Conservation (phyloP, 805 yeast species). For the Millerozyma miso region DNA sequence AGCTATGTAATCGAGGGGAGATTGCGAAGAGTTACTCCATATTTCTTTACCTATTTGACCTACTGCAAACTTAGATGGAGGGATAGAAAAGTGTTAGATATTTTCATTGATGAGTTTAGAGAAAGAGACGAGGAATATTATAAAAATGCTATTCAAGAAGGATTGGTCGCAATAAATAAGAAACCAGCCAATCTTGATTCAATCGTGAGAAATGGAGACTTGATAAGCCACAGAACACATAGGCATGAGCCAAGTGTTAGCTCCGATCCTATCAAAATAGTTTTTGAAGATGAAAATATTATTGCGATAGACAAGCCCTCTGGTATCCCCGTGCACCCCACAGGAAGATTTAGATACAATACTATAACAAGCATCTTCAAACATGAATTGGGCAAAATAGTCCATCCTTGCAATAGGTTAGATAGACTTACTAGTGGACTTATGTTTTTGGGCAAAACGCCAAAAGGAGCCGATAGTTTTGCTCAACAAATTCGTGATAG, state of each 20-base stretch:
- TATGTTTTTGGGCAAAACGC: slow-evolving; percentile 83
- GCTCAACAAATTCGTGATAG: slow-evolving; percentile 70
- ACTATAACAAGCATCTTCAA: slow-evolving; percentile 75
- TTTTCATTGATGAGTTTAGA: slow-evolving; percentile 81
- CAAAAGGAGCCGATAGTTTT: slow-evolving; percentile 73
- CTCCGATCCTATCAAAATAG: slow-evolving; percentile 55
- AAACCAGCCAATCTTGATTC: slow-evolving; percentile 61
- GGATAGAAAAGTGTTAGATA: slow-evolving; percentile 71
- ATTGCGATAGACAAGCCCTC: slow-evolving; percentile 90
- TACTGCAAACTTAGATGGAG: slow-evolving; percentile 92
- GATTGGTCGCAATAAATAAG: slow-evolving; percentile 72
- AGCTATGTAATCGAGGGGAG: slow-evolving; percentile 54
- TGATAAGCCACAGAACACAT: slow-evolving; percentile 73
- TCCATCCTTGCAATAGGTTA: slow-evolving; percentile 79
- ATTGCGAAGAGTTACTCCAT: slow-evolving; percentile 74
- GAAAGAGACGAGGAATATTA: slow-evolving; percentile 71
- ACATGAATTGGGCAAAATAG: slow-evolving; percentile 59
- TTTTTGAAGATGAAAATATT: slow-evolving; percentile 68
- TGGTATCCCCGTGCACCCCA: slow-evolving; percentile 94
- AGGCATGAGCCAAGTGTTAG: slow-evolving; percentile 88
- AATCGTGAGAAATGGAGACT: slow-evolving; percentile 74
- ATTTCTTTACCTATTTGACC: slow-evolving; percentile 84
- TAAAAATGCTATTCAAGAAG: slow-evolving; percentile 43
- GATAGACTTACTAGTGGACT: slow-evolving; percentile 91
- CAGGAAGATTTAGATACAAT: slow-evolving; percentile 76